phyloP scores from a whole-genome alignment of 805 yeast genomes.

The Yarrowia bubula region DNA sequence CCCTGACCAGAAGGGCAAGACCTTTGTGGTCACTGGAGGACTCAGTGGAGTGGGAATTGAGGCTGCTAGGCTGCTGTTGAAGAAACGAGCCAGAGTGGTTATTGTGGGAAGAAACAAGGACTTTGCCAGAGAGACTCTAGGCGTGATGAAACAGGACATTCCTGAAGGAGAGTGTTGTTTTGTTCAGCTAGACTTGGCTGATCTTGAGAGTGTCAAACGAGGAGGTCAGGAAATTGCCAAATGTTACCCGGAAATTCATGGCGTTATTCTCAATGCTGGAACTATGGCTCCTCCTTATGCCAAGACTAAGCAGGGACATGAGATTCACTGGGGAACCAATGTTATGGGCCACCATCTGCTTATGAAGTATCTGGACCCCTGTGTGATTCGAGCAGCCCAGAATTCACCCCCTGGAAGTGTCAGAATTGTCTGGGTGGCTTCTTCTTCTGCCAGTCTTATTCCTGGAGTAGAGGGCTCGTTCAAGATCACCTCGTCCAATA shows the following conservation, averaged over 20 bases:
- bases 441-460: constrained; percentile 41
- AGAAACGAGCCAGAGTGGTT: neutral
- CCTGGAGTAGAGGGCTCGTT: constrained; percentile 40
- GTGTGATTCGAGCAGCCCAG: constrained; percentile 42
- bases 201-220: neutral
- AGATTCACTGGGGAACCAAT: constrained; percentile 49
- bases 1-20: constrained; percentile 1
- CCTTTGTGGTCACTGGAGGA: constrained; percentile 9
- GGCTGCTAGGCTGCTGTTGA: neutral
- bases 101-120: constrained; percentile 6
- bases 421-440: constrained; percentile 48
- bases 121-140: neutral
- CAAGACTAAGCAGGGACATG: constrained; percentile 47
- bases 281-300: constrained; percentile 44
- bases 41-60: constrained; percentile 14
- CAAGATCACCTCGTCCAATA: constrained; percentile 40
- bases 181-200: neutral
- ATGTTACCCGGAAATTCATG: neutral
- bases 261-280: constrained; percentile 48
- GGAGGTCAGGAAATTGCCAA: neutral
- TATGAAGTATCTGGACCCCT: constrained; percentile 43
- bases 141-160: neutral
- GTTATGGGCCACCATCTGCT: constrained; percentile 48
- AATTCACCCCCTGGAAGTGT: constrained; percentile 36
- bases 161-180: neutral